Evolutionary conservation across 345 rosid species (phyloP).

Genomic region (Gossypium rotundifolium): DNA sequence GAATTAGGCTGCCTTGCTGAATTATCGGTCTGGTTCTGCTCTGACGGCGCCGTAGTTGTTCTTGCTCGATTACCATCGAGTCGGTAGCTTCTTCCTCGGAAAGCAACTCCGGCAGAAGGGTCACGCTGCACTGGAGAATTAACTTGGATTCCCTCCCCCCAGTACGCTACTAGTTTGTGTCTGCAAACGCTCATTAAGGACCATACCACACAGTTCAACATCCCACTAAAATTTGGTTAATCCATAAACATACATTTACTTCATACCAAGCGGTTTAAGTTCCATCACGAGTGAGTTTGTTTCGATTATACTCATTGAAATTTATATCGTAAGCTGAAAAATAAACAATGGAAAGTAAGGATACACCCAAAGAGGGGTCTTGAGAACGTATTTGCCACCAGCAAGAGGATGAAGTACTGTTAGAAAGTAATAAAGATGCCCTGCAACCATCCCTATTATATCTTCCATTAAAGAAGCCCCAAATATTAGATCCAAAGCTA

Average conservation of each 20-base stretch:
- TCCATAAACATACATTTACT: neutral
- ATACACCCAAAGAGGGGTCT: conserved; percentile 70
- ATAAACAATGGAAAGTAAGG: conserved; percentile 19
- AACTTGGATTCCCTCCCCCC: conserved; percentile 14
- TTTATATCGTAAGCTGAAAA: neutral
- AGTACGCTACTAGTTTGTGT: neutral
- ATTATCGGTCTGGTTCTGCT: neutral
- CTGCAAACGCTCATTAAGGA: conserved; percentile 5
- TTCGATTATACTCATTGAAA: too few species aligned
- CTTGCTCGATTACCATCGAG: conserved; percentile 15
- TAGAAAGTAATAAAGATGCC: conserved; percentile 52
- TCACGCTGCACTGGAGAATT: conserved; percentile 6
- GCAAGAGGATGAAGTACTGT: conserved; percentile 70
- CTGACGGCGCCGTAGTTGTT: neutral
- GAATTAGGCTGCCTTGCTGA: conserved; percentile 14
- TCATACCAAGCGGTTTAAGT: neutral
- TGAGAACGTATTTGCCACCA: conserved; percentile 40
- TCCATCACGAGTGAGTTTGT: neutral
- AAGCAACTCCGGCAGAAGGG: neutral
- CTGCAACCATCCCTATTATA: conserved; percentile 56
- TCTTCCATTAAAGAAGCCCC: conserved; percentile 51
- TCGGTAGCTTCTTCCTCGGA: conserved; percentile 46
- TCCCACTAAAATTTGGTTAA: neutral
- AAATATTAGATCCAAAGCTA: conserved; percentile 50
- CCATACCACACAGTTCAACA: neutral